Base-by-base conservation (phyloP, 2,329 filamentous ascomycete genomes). In the Botrytis deweyae region DNA sequence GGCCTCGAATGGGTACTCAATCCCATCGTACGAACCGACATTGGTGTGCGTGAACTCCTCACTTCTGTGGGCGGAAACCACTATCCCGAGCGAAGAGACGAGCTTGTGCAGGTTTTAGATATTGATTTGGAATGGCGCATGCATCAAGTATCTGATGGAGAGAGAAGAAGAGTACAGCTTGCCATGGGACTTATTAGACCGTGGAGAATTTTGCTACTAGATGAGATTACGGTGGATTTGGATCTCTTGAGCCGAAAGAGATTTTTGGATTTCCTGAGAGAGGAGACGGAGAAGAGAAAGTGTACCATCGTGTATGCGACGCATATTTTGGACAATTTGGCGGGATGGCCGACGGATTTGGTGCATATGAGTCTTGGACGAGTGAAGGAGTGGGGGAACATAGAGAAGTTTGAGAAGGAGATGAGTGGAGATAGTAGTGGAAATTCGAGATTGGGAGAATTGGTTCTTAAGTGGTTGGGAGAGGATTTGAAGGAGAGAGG, bases 1-100 rank as follows among this genome's bases (percentile, higher is more conserved):
- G 96, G 96, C 0, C 89, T 98, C 0, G 96, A 99, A 86, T 99
- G 96, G 96, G 96, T 98, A 4, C 88, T 99, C 16, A 98, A 98
- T 85, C 93, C 93, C 67, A 97, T 98, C 79, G 96, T 98, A 66
- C 92, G 95, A 70, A 97, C 92, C 44, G 96, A 99, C 83, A 97
- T 99, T 78, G 94, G 93, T 74, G 95, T 99, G 5, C 88, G 88
- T 5, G 95, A 97, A 77, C 89, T 99, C 9, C 89, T 99, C 40
- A 85, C 90, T 67, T 94, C 91, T 3, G 93, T 99, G 0, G 96
- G 96, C 75, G 96, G 96, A 20, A 89, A 97, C 82, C 88, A 89
- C 78, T 99, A 93, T 83, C 89, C 92, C 0, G 91, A 88, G 29
- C 91, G 96, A 0, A 88, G 95, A 40, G 95, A 98, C 82, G 93